phyloP scores from a whole-genome alignment of 108 stramenopile species.

The Chaetoceros tenuissimus region DNA sequence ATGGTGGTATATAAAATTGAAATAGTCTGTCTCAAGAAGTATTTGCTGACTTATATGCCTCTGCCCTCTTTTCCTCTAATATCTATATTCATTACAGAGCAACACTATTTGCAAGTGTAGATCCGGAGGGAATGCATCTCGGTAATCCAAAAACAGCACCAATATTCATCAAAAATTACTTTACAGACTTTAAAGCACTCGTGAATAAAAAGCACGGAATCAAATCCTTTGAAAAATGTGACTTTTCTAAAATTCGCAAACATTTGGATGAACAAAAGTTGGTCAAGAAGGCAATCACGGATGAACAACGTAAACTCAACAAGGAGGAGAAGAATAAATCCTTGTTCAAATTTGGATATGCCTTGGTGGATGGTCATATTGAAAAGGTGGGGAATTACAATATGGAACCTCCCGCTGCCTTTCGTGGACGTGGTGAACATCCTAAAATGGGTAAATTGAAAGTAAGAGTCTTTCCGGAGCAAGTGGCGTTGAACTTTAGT shows the following conservation, averaged over 20 bases:
- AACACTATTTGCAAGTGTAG: slow-evolving; percentile 96
- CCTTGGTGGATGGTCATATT: slow-evolving; percentile 95
- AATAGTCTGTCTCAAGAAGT: too few species aligned
- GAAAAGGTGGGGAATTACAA: slow-evolving; percentile 92
- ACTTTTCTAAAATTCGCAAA: slow-evolving; percentile 85
- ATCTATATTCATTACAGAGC: slow-evolving; percentile 38
- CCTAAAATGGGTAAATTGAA: slow-evolving; percentile 99
- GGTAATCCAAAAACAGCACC: slow-evolving; percentile 84
- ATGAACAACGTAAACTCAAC: slow-evolving; percentile 84
- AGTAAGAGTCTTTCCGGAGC: slow-evolving; percentile 81
- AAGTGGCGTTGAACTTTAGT: slow-evolving; percentile 79
- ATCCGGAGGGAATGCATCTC: slow-evolving; percentile 92
- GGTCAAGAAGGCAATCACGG: slow-evolving; percentile 89
- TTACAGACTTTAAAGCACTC: slow-evolving; percentile 75
- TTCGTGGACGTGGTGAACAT: slow-evolving; percentile 98
- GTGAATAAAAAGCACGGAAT: slow-evolving; percentile 78
- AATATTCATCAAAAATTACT: slow-evolving; percentile 96
- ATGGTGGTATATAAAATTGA: too few species aligned
- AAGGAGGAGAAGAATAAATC: slow-evolving; percentile 82
- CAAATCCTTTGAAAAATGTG: slow-evolving; percentile 87
- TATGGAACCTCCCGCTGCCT: slow-evolving; percentile 97
- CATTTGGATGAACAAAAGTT: slow-evolving; percentile 86
- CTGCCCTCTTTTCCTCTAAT: too few species aligned
- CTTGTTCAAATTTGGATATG: slow-evolving; percentile 76
- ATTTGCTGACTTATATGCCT: too few species aligned